Conservation (phyloP, 2,329 filamentous ascomycete species). For the Ceratocystis ficicola region DNA sequence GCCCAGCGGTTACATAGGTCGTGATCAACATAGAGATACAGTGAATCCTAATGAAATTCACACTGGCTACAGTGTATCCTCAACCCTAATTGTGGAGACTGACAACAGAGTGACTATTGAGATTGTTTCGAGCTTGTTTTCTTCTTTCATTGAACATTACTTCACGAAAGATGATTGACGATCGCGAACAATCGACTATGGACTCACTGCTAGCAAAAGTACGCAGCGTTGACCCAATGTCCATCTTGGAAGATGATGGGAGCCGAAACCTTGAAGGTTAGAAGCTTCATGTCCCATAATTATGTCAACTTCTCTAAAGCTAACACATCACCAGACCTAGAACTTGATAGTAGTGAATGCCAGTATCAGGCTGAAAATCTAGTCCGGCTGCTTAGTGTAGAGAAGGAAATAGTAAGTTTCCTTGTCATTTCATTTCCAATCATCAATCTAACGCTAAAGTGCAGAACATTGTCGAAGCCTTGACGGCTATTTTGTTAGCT, state of each 20-base stretch:
- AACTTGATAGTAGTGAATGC: neutral
- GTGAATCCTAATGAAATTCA: no score
- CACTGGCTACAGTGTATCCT: neutral
- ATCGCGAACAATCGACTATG: neutral
- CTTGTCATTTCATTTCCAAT: neutral
- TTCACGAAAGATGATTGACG: no score
- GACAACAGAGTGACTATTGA: neutral
- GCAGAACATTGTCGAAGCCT: neutral
- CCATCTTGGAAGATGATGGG: neutral
- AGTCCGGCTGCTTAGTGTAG: neutral
- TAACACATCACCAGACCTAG: neutral
- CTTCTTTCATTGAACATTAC: neutral
- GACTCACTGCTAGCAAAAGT: neutral
- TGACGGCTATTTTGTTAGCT: neutral
- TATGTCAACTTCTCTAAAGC: neutral
- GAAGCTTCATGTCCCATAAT: neutral
- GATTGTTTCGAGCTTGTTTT: neutral
- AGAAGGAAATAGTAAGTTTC: neutral
- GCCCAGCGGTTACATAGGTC: neutral
- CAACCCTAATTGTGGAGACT: constrained; percentile 4
- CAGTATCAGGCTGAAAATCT: neutral
- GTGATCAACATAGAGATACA: neutral
- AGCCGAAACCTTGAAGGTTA: neutral
- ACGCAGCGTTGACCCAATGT: neutral
- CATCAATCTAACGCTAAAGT: neutral